phyloP scores from a whole-genome alignment of 495 filamentous ascomycete species.

The Lasiosphaeria hispida region DNA sequence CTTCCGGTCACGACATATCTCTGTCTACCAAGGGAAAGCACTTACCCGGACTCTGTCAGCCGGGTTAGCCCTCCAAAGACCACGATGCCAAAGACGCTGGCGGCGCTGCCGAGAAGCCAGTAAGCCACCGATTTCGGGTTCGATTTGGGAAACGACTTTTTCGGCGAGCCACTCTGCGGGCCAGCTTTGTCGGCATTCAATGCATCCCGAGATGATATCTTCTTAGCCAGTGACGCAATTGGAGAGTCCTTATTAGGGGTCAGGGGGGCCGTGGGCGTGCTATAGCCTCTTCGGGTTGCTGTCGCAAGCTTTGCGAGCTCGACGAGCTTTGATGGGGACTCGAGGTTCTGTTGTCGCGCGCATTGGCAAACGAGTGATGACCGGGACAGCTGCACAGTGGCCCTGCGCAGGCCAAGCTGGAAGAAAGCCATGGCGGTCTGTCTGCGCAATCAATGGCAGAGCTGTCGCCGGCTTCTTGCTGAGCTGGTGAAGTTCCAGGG shows the following conservation, averaged over 20 bases:
- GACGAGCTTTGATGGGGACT: slow-evolving; percentile 27
- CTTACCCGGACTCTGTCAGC: slow-evolving; percentile 92
- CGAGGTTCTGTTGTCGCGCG: slow-evolving; percentile 39
- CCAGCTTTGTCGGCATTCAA: neutral
- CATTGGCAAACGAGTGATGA: slow-evolving; percentile 64
- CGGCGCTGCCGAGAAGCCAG: slow-evolving; percentile 89
- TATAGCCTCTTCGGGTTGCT: slow-evolving; percentile 12
- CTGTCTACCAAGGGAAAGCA: neutral
- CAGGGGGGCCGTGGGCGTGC: neutral
- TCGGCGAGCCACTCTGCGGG: neutral
- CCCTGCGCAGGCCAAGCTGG: slow-evolving; percentile 50
- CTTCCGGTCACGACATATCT: neutral
- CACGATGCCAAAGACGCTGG: slow-evolving; percentile 92
- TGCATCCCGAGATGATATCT: neutral
- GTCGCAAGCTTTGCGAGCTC: slow-evolving; percentile 14
- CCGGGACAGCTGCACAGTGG: slow-evolving; percentile 51
- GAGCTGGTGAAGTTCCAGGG: neutral
- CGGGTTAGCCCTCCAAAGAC: slow-evolving; percentile 91
- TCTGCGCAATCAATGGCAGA: slow-evolving; percentile 17
- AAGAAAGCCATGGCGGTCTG: slow-evolving; percentile 43
- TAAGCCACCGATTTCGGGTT: slow-evolving; percentile 76
- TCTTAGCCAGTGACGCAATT: neutral
- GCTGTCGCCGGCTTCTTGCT: slow-evolving; percentile 3
- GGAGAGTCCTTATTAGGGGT: neutral
- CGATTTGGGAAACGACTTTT: slow-evolving; percentile 58